A percentile compares a stretch with the other conserved stretches of the same genome.
Evolutionary conservation across 2,329 filamentous ascomycete species (phyloP).

Genomic region (Trichophyton rubrum): DNA sequence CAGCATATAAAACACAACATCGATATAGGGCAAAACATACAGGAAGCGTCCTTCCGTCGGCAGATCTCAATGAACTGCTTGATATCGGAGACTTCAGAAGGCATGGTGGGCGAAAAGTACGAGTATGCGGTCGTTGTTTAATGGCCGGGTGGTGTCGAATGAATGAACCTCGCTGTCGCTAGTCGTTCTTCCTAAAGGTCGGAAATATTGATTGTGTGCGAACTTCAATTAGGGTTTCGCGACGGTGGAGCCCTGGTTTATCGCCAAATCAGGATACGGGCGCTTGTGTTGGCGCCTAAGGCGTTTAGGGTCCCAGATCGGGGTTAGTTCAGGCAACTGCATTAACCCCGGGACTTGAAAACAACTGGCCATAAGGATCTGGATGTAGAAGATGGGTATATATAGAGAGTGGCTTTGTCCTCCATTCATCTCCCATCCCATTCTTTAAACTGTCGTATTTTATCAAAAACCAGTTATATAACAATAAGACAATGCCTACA

Average conservation of each 20-base stretch:
- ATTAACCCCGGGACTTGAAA: conserved; percentile 7
- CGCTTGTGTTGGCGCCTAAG: not conserved
- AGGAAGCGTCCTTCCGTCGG: conserved; percentile 97
- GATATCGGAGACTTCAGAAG: conserved; percentile 95
- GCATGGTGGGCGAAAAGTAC: conserved; percentile 56
- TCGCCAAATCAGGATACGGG: conserved; percentile 1
- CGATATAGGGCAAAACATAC: conserved; percentile 50
- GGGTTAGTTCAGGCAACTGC: not conserved
- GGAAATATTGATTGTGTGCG: conserved; percentile 11
- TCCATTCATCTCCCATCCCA: not conserved
- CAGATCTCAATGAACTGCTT: conserved; percentile 99
- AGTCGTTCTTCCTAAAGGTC: conserved; percentile 1
- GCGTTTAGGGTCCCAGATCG: not conserved
- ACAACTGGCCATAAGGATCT: not conserved
- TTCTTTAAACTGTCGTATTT: not conserved
- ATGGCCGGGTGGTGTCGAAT: not conserved
- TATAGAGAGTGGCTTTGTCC: not conserved
- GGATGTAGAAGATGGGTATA: not conserved
- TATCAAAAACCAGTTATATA: not conserved
- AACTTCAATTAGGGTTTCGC: conserved; percentile 19
- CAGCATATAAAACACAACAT: not conserved
- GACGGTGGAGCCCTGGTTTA: conserved; percentile 12
- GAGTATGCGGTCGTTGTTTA: not conserved
- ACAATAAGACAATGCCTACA: conserved; percentile 50
- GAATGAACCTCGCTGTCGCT: conserved; percentile 14